Conservation (phyloP, 495 filamentous ascomycete genomes). For the Achaetomiella virescens region DNA sequence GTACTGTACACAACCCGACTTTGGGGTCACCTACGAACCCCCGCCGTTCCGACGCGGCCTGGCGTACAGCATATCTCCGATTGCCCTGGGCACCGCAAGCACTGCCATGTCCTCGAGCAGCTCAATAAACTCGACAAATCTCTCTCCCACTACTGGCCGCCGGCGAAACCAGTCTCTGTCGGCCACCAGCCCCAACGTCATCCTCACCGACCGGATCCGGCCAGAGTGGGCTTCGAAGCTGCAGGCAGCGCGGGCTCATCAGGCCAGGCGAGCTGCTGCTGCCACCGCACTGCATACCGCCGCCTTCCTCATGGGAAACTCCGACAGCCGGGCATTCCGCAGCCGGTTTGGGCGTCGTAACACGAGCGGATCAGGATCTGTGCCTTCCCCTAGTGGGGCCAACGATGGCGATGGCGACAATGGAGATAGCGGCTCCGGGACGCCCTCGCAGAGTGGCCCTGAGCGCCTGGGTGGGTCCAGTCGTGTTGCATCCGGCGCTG, state of each 20-base stretch:
- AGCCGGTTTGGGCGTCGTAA: slow-evolving; percentile 46
- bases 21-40: slow-evolving; percentile 85
- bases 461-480: slow-evolving; percentile 12
- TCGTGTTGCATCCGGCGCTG: slow-evolving; percentile 14
- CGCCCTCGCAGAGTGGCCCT: slow-evolving; percentile 22
- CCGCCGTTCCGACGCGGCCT: slow-evolving; percentile 85
- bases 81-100: slow-evolving; percentile 36
- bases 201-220: slow-evolving; percentile 84
- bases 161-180: slow-evolving; percentile 78
- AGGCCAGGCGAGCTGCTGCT: slow-evolving; percentile 79
- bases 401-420: slow-evolving; percentile 26
- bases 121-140: slow-evolving; percentile 43
- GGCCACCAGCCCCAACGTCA: slow-evolving; percentile 69
- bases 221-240: slow-evolving; percentile 94
- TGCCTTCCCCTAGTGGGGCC: slow-evolving; percentile 24
- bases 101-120: slow-evolving; percentile 65
- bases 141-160: slow-evolving; percentile 35
- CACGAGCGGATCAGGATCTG: slow-evolving; percentile 32
- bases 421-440: slow-evolving; percentile 27
- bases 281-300: slow-evolving; percentile 93
- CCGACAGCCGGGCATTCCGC: slow-evolving; percentile 41
- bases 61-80: slow-evolving; percentile 51
- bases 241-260: slow-evolving; percentile 73
- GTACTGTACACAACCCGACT: slow-evolving; percentile 91
- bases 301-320: slow-evolving; percentile 79